Percentiles rank a stretch among this genome's conserved stretches.
phyloP scores from a whole-genome alignment of 441 rosid genomes.

The Breynia disticha region DNA sequence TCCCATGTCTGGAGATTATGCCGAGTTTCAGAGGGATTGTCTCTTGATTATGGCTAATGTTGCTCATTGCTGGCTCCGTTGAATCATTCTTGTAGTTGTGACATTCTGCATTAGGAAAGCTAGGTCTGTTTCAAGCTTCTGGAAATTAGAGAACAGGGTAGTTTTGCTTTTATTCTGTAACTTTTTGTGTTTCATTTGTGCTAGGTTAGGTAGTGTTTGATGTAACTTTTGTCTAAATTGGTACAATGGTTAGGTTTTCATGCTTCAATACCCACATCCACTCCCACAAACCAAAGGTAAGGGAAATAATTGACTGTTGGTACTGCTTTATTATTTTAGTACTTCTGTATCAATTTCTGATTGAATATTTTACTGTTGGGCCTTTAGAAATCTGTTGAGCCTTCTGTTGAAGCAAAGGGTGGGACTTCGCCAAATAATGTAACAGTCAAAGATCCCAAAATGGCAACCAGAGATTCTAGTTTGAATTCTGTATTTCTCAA shows the following conservation, averaged over 20 bases:
- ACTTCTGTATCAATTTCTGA: too few relatives aligned
- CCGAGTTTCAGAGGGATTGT: conserved; percentile 73
- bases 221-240: conserved; percentile 24
- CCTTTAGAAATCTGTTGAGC: conserved; percentile 29
- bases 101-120: conserved; percentile 13
- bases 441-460: conserved; percentile 25
- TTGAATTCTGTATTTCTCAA: conserved; percentile 23
- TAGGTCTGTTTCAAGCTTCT: conserved; percentile 22
- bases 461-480: conserved; percentile 21
- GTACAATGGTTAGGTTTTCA: conserved; percentile 73
- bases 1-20: conserved; percentile 81
- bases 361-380: background rate
- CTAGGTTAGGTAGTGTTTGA: conserved; percentile 12
- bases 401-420: conserved; percentile 32
- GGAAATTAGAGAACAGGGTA: conserved; percentile 16
- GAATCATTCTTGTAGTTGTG: conserved; percentile 19
- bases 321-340: conserved; percentile 5
- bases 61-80: conserved; percentile 14
- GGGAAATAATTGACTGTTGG: conserved; percentile 10
- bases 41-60: conserved; percentile 92
- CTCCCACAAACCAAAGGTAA: conserved; percentile 58
- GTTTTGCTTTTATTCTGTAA: conserved; percentile 15
- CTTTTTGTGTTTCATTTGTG: conserved; percentile 12
- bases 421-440: conserved; percentile 32
- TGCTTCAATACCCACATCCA: conserved; percentile 60